phyloP scores from a whole-genome alignment of 148 eudicot species.

The Amaranthus cruentus region DNA sequence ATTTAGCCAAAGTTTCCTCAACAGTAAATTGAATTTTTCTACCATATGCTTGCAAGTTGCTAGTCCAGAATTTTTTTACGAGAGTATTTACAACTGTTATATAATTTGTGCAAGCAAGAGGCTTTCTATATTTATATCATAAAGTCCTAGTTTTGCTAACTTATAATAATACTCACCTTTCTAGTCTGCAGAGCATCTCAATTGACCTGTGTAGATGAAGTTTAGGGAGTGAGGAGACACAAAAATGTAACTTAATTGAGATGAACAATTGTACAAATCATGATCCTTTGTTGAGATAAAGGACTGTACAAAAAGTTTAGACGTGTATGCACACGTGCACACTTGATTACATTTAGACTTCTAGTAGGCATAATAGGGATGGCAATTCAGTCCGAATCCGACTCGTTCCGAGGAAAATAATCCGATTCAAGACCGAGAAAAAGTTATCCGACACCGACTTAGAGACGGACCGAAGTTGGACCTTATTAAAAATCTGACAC shows the following conservation, averaged over 20 bases:
- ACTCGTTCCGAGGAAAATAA: too few relatives aligned
- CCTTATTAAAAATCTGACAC: too few relatives aligned
- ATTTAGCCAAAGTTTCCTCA: not conserved
- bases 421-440: too few relatives aligned
- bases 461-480: too few relatives aligned
- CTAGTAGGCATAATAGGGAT: too few relatives aligned
- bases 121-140: not conserved
- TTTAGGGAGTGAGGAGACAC: not conserved
- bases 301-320: too few relatives aligned
- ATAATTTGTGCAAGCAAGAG: not conserved
- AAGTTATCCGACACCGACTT: too few relatives aligned
- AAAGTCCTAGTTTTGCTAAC: not conserved
- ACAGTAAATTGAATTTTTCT: not conserved
- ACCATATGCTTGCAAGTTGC: not conserved
- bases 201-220: not conserved
- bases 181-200: not conserved
- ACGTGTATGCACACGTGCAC: too few relatives aligned
- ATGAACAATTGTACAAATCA: not conserved
- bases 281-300: not conserved
- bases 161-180: too few relatives aligned
- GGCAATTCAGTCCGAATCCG: too few relatives aligned
- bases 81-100: not conserved
- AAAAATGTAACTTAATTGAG: not conserved
- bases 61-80: not conserved
- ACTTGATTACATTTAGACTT: too few relatives aligned